Evolutionary conservation across 495 filamentous ascomycete genomes (phyloP), one percentile per base, ranked within the genome.

Genomic region (Hypoxylon lenormandii): DNA sequence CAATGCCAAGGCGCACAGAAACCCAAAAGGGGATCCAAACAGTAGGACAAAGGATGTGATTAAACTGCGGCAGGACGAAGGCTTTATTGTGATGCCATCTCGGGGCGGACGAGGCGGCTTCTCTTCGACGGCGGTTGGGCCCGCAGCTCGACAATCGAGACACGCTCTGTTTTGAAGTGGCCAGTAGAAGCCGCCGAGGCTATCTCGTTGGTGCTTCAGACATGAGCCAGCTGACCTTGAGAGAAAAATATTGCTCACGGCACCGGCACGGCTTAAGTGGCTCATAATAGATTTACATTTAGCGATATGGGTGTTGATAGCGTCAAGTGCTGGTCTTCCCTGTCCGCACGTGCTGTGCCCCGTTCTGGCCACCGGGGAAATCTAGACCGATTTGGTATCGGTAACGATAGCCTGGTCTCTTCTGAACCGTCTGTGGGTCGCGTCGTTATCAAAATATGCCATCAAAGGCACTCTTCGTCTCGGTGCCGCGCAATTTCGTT

Each of bases 11-110:
- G 55, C n/a, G 47, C 68, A 75, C 64, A 40, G 56, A 42, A 40
- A 38, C 43, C 64, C 71, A 61, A 72, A 72, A 53, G 46, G 52
- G 67, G 53, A 66, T 49, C 33, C 28, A 46, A n/a, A 50, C 12
- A n/a, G 71, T 76, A 59, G 18, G 57, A 74, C 74, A 60, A 28
- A 53, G 22, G 57, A 74, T 45, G 67, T 65, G 72, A 60, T 74
- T 71, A 66, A 66, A 71, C 68, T 63, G 47, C 42, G 57, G 68
- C 57, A 47, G 23, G 61, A 71, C 68, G 66, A 66, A 66, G 62
- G 68, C 51, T 58, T 58, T 55, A 46, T 57, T 52, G 61, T 63
- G 68, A 64, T 68, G 57, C 63, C 63, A 65, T 74, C 74, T 72
- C 71, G 64, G 69, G 33, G 66, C 67, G 62, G 54, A 48, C 55